Base-by-base conservation (phyloP, 2,329 filamentous ascomycete species). In the Mollisiaceae sp. region DNA sequence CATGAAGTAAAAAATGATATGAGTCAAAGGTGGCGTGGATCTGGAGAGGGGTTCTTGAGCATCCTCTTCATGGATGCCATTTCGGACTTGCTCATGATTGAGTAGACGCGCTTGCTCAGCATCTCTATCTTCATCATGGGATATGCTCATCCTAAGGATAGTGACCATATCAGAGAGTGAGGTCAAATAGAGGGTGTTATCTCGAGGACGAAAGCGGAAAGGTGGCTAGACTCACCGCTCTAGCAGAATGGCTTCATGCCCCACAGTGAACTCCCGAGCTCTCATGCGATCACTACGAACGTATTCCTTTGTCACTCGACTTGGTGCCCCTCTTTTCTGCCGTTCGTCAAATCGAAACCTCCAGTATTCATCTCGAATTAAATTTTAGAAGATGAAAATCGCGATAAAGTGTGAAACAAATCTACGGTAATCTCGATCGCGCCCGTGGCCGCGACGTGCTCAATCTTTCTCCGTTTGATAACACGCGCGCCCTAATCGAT, bases 1-100 rank as follows among this genome's bases (percentile, higher is more conserved):
- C 72, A 75, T 75, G 64, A 75, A 75, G 24, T 72, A 75, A 11
- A 73, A 36, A 20, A 74, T 64, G 52, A 70, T 54, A 45, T 36
- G 43, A 35, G 63, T 60, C 12, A 64, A 54, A 36, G 60, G 63
- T 41, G 27, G 54, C 15, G 57, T 45, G 36, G 20, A 36, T 58
- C 57, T 58, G 43, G 60, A 50, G 12, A 39, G 22, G 1, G 50
- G 15, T 18, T 27, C 27, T 27, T 20, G 35, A 22, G 27, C 41
- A 9, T 59, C 58, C 36, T 47, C 22, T 32, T 38, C 24, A 6
- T 2, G 20, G 45, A 1, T 27, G 45, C 1, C 24, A 54, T 54
- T 27, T 4, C 9, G 14, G 18, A 11, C 12, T 35, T 54, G 1
- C 14, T 32, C 24, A 5, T 32, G 24, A 54, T 3, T 18, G 14